Base-by-base conservation (phyloP, 106 monocot species). In the Gastrodia elata region DNA sequence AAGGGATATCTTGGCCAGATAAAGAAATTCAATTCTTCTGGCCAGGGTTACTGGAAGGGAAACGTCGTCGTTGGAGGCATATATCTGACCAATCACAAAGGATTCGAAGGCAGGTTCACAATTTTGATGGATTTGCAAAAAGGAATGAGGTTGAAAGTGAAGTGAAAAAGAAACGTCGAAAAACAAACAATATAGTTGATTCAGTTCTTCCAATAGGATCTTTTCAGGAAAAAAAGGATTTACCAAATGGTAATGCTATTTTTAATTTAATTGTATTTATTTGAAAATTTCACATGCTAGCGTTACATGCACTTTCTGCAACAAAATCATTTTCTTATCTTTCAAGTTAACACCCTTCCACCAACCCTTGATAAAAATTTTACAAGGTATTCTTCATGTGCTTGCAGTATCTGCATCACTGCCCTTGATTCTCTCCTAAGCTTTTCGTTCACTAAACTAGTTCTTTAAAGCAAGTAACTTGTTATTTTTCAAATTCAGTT, bases 21-120 rank as follows among this genome's bases (percentile, higher is more conserved):
- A 85, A 74, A 43, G 88, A 91, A 68, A 75, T 70, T 10, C 64
- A 84, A 15, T 67, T 37, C 52, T 89, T 87, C 70, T 94, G 94
- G 94, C 78, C 87, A 64, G 75, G 68, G 56, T 77, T 94, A 38
- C 73, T 94, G 39, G 83, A 87, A 9, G 82, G 80, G 26, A 83
- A 81, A 78, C 68, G 64, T 79, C 84, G 83, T 38, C 79, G 75
- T 1, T 94, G 94, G 94, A 79, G 57, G 59, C 85, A 81, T 75
- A 48, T 87, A 65, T 68, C 79, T 74, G 82, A 74, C 7, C 68
- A 71, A 73, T 80, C 79, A 28, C 89, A 83, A 48, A 81, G 86
- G 72, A 76, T 27, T 39, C 80, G 89, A 3, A 86, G 85, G 76
- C 89, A 83, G 65, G 74, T 79, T 59, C 41, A 64, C 46, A 74